phyloP scores from a whole-genome alignment of 2,329 filamentous ascomycete genomes.

The Botryotinia narcissicola region DNA sequence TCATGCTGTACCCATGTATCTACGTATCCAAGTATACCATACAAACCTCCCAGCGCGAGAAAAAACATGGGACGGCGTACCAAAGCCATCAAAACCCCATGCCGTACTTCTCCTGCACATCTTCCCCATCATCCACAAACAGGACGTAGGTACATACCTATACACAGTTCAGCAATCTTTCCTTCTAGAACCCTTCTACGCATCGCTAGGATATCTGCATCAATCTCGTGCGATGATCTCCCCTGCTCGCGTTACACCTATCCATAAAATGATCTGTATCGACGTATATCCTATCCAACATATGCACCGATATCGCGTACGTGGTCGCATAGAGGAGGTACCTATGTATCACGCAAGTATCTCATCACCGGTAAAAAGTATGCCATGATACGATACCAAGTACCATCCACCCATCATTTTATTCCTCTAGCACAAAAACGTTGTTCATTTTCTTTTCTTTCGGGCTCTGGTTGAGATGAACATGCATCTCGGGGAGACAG shows the following conservation, averaged over 20 bases:
- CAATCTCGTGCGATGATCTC: conserved; percentile 1
- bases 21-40: not conserved
- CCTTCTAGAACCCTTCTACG: conserved; percentile 19
- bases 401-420: not conserved
- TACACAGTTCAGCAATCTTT: not conserved
- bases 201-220: conserved; percentile 1
- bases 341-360: not conserved
- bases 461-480: not conserved
- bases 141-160: not conserved
- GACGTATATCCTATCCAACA: not conserved
- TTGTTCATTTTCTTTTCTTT: not conserved
- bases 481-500: not conserved
- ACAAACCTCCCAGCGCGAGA: not conserved
- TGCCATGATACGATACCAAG: not conserved
- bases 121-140: not conserved
- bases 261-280: not conserved
- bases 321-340: not conserved
- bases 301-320: conserved; percentile 5
- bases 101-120: not conserved
- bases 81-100: conserved; percentile 3
- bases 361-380: not conserved
- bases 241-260: not conserved
- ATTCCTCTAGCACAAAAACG: not conserved
- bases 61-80: conserved; percentile 16
- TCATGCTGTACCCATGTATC: not conserved